Base-by-base conservation (phyloP, 2,329 filamentous ascomycete genomes). In the Teratosphaeria gauchensis region DNA sequence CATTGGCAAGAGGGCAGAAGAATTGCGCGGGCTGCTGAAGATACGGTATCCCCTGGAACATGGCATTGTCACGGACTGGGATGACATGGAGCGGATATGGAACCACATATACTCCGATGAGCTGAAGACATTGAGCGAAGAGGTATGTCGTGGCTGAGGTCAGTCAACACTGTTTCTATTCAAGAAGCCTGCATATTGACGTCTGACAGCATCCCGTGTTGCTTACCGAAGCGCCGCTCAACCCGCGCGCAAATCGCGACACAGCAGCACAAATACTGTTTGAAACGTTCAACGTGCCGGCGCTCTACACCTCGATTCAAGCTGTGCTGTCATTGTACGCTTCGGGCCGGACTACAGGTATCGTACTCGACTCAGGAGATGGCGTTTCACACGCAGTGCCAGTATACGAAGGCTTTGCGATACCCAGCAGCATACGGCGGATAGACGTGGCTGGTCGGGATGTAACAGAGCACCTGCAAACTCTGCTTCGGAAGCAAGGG, bases 61-160 rank as follows among this genome's bases (percentile, higher is more conserved):
- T 74, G 94, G 94, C 67, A 95, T 99, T 69, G 94, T 99, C 63
- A 99, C 94, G 66, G 91, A 99, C 75, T 99, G 94, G 94, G 94
- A 97, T 72, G 94, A 99, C 72, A 99, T 99, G 94, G 94, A 99
- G 80, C 86, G 90, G 78, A 99, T 99, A 76, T 99, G 94, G 94
- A 89, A 95, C 69, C 94, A 95, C 71, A 91, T 99, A 56, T 99
- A 97, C 74, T 89, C 89, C 59, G 92, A 96, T 71, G 94, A 95
- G 64, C 75, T 99, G 69, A 97, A 96, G 80, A 96, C 92, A 55
- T 81, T 96, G 72, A 96, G 92, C 75, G 94, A 99, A 82, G 94
- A 99, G 82, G 89, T 92, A 75, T 64, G 68, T 68, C 19, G 56
- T 61, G 59, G 60, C 60, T 62, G 59, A 66, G 62, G 59, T 65